Evolutionary conservation across 2,329 filamentous ascomycete species (phyloP), one percentile per base, ranked within the genome.

Genomic region (Ciborinia camelliae): DNA sequence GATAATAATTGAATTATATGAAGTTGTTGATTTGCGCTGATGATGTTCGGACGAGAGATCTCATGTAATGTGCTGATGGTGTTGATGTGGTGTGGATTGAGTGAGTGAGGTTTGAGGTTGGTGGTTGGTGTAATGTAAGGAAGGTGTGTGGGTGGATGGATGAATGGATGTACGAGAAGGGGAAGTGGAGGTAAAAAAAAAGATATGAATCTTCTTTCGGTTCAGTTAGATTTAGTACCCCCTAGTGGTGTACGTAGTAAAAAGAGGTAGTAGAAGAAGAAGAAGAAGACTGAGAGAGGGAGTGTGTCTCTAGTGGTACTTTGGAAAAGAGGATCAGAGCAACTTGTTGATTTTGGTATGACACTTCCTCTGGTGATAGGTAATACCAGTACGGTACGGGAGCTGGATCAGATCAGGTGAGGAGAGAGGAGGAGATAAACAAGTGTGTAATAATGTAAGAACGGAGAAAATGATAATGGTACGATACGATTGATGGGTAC

Each of bases 1-100:
- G 54, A 47, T 32, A 32, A 30, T 14, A 26, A 45, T 45, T 57
- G 54, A 57, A 57, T 45, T 15, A 9, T 18, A 30, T 43, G 18
- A 15, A 18, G 23, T n/a, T 43, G 15, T 30, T 57, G 26, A 32
- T 10, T 15, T 41, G 28, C 26, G 54, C 14, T 23, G 54, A 43
- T 45, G 54, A 28, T 32, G 18, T 23, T 57, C 20, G 39, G 54
- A 57, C 32, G 39, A 45, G 54, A 57, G 41, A 45, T n/a, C n/a
- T n/a, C n/a, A 39, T 37, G 51, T 18, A 5, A 18, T 26, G 3
- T 10, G 32, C 26, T 26, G 51, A 32, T 45, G 28, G 30, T 57
- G 35, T 32, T 57, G 39, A n/a, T n/a, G n/a, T n/a, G 54, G 45
- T 45, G 54, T 57, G 26, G 39, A 23, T 15, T 28, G 30, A 20